These are phyloP conservation scores for Fusarium oxysporum DNA, from an alignment of 2,329 filamentous ascomycete species.

Conservation along the genomic window DNA sequence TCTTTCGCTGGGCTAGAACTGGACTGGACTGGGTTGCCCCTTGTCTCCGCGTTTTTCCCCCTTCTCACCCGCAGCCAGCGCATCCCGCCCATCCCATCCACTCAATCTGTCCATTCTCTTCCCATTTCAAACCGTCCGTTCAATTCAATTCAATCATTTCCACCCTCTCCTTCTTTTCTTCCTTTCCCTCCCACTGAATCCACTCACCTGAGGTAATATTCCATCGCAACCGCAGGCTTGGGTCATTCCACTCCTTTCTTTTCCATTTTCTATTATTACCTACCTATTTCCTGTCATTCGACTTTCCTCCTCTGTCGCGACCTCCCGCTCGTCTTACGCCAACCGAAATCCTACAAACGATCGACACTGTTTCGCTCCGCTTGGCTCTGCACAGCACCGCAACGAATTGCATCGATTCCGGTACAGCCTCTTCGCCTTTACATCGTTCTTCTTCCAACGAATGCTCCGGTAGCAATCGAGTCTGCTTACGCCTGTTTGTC, in stretches of 20 bases:
- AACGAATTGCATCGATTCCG: constrained; percentile 4
- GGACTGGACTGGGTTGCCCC: constrained; percentile 32
- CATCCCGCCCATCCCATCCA: constrained; percentile 31
- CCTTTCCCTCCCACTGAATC: constrained; percentile 31
- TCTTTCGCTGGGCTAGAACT: constrained; percentile 10
- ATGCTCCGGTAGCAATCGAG: constrained; percentile 48
- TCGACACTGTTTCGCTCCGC: constrained; percentile 30
- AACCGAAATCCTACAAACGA: constrained; percentile 28
- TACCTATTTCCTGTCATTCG: constrained; percentile 38
- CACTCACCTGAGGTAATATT: constrained; percentile 21
- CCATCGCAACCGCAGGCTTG: constrained; percentile 35
- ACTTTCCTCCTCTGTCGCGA: constrained; percentile 19
- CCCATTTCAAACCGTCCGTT: constrained; percentile 34
- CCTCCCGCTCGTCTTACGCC: constrained; percentile 18
- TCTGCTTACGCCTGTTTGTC: constrained; percentile 10
- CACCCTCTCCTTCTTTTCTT: constrained; percentile 29
- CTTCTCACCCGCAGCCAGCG: constrained; percentile 35
- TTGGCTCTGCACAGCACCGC: constrained; percentile 15
- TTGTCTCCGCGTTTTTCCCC: constrained; percentile 40
- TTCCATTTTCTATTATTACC: constrained; percentile 27
- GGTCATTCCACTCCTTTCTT: constrained; percentile 42
- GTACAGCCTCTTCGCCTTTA: constrained; percentile 29
- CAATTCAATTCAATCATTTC: constrained; percentile 38
- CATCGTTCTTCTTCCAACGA: constrained; percentile 33
- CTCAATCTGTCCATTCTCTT: constrained; percentile 36